Conservation (phyloP, 75 land plant genomes). For the Pinus tabuliformis region DNA sequence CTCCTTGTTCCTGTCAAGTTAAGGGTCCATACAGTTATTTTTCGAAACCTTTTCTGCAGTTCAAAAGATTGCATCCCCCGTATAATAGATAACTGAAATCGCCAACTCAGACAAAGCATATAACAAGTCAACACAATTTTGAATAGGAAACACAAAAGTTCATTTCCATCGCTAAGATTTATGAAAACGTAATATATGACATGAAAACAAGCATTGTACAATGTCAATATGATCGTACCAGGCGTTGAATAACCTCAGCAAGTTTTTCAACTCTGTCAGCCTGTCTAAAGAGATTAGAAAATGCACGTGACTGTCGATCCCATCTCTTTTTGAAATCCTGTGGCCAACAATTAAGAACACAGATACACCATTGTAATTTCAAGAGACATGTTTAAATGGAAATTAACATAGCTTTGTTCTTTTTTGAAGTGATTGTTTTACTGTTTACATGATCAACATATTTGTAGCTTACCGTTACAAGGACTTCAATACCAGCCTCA, state of each 20-base stretch:
- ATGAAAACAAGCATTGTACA: neutral
- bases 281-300: conserved; percentile 93
- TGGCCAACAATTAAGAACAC: conserved; percentile 12
- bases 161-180: neutral
- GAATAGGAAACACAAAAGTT: neutral
- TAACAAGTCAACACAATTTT: neutral
- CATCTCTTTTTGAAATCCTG: conserved; percentile 94
- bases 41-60: neutral
- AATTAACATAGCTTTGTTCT: neutral
- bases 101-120: neutral
- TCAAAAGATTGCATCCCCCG: conserved; percentile 1
- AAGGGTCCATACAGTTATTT: neutral
- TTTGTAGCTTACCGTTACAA: conserved; percentile 55
- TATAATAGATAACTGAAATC: neutral
- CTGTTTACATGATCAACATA: neutral
- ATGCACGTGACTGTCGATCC: conserved; percentile 86
- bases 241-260: conserved; percentile 70
- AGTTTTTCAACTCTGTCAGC: conserved; percentile 95
- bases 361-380: neutral
- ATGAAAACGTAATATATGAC: neutral
- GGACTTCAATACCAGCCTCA: conserved; percentile 92
- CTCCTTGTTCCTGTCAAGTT: conserved; percentile 92
- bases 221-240: conserved; percentile 39
- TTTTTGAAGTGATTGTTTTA: conserved; percentile 1
- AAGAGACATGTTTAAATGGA: neutral